Evolutionary conservation across 139 green algal genomes (phyloP), one percentile per base, ranked within the genome.

Genomic region (Coelastrella sp.): DNA sequence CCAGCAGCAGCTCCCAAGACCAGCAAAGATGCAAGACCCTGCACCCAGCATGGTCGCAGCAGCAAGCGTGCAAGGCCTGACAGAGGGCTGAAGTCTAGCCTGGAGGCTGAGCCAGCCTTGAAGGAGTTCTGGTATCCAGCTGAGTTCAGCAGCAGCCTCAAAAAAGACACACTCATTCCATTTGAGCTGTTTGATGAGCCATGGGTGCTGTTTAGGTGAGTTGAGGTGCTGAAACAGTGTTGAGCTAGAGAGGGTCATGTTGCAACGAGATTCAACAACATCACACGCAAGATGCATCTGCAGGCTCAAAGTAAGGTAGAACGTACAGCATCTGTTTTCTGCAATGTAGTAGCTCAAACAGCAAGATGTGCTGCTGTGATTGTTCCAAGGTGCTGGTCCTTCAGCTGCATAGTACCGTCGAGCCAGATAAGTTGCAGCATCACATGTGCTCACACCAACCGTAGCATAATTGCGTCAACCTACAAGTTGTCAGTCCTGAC

Each of bases 181-280:
- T 94, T 99, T 79, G 95, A 99, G 59, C 90, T 99, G 37, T 98
- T 99, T 90, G 92, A 92, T n/a, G 92, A 98, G 89, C 89, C 95
- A 2, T 99, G 97, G 97, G 97, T 99, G 30, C 81, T 99, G 79
- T 99, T 99, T 90, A 88, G 96, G 40, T 90, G 92, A 69, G 76
- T 57, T 27, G 19, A 1, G 21, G 17, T n/a, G 53, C 53, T 21
- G 30, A 5, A 32, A 34, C 21, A 9, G 30, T 5, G 7, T 27
- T 64, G 21, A 64, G 21, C 3, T 64, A 32, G 53, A n/a, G 53
- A 5, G 15, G 11, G 15, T 9, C 45, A 57, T n/a, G n/a, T n/a
- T n/a, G n/a, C n/a, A n/a, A n/a, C n/a, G n/a, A n/a, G n/a, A n/a
- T n/a, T n/a, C n/a, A n/a, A n/a, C n/a, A n/a, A n/a, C n/a, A n/a